Conservation (phyloP, 2,329 filamentous ascomycete species). For the Botryosphaeria dothidea region DNA sequence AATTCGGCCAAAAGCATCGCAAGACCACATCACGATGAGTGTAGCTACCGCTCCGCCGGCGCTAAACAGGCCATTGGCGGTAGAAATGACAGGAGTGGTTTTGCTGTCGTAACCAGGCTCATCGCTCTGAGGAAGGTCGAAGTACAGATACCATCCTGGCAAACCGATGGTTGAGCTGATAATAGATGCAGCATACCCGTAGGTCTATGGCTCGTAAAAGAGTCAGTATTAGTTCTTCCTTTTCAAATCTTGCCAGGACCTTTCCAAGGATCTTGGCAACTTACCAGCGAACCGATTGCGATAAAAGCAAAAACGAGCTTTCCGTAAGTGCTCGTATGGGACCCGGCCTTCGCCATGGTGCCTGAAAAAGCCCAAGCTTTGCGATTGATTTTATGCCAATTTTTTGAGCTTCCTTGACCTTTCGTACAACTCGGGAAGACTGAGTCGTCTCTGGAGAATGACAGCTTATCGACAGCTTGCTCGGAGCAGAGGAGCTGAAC, state of each 20-base stretch:
- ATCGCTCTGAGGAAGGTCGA: conserved; percentile 46
- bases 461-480: background rate
- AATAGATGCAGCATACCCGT: conserved; percentile 53
- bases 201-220: conserved; percentile 34
- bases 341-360: conserved; percentile 20
- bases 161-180: conserved; percentile 56
- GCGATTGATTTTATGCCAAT: background rate
- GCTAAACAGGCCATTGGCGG: conserved; percentile 52
- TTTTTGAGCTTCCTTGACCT: background rate
- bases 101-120: conserved; percentile 48
- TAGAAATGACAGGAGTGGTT: conserved; percentile 51
- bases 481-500: conserved; percentile 1
- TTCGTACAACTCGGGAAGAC: background rate
- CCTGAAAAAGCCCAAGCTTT: background rate
- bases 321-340: conserved; percentile 25
- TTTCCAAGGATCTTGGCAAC: background rate
- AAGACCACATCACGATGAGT: conserved; percentile 54
- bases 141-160: conserved; percentile 54
- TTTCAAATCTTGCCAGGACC: too few relatives aligned
- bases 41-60: conserved; percentile 51
- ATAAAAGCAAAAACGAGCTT: conserved; percentile 24
- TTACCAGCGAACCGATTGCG: conserved; percentile 25
- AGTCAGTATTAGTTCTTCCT: background rate
- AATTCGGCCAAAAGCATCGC: conserved; percentile 46
- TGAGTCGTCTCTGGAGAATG: background rate